phyloP scores from a whole-genome alignment of 2,329 filamentous ascomycete genomes.

The Fusarium pseudonygamai region DNA sequence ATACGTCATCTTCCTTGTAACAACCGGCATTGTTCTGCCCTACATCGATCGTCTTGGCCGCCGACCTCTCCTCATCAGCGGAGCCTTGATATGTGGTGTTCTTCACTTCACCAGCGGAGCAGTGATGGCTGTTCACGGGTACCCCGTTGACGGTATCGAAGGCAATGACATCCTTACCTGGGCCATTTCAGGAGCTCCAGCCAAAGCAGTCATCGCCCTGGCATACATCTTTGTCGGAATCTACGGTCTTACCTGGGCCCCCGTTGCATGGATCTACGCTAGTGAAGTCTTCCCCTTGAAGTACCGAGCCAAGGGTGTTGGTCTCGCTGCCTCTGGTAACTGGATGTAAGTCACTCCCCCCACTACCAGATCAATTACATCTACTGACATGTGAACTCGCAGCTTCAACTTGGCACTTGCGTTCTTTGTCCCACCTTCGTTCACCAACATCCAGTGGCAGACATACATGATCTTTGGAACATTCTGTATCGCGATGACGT shows the following conservation, averaged over 20 bases:
- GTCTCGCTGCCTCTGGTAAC: constrained; percentile 59
- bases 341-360: constrained; percentile 46
- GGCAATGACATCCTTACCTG: constrained; percentile 59
- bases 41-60: constrained; percentile 61
- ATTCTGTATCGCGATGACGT: constrained; percentile 53
- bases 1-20: constrained; percentile 65
- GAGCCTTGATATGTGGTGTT: constrained; percentile 56
- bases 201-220: constrained; percentile 61
- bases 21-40: constrained; percentile 59
- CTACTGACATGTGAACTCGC: not conserved
- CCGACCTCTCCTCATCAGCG: constrained; percentile 56
- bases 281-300: constrained; percentile 63
- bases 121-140: constrained; percentile 60
- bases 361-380: fast-evolving
- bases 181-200: constrained; percentile 55
- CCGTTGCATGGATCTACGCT: constrained; percentile 64
- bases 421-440: constrained; percentile 51
- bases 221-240: constrained; percentile 58
- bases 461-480: constrained; percentile 58
- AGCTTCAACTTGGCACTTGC: constrained; percentile 53
- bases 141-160: constrained; percentile 54
- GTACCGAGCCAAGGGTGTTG: constrained; percentile 63
- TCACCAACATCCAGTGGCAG: constrained; percentile 58
- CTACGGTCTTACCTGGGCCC: constrained; percentile 56
- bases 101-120: constrained; percentile 60